Evolutionary conservation across 2,329 filamentous ascomycete species (phyloP).

Genomic region (Ophiostoma sp.): DNA sequence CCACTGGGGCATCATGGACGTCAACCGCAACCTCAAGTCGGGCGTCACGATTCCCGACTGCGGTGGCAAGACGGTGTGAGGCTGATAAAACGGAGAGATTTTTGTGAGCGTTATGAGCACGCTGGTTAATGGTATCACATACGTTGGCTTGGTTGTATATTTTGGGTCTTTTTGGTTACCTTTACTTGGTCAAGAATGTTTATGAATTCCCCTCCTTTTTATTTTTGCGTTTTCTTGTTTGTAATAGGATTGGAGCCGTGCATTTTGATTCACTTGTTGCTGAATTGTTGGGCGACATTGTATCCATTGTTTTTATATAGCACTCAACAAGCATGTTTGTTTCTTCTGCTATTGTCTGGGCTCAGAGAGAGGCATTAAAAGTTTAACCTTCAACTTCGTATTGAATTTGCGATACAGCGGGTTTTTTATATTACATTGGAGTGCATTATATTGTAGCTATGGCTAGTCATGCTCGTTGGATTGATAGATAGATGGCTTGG

Average conservation of each 20-base stretch:
- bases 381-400: neutral
- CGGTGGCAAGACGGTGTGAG: conserved; percentile 62
- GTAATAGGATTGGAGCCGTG: neutral
- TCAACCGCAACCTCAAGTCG: conserved; percentile 74
- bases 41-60: conserved; percentile 86
- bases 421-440: too few relatives aligned
- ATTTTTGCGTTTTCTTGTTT: neutral
- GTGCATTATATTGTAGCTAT: neutral
- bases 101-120: neutral
- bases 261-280: neutral
- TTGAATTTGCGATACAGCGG: too few relatives aligned
- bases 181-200: neutral
- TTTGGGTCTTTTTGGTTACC: neutral
- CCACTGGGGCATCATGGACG: conserved; percentile 89
- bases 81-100: neutral
- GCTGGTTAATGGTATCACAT: neutral
- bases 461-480: neutral
- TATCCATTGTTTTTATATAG: neutral
- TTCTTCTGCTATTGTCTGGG: neutral
- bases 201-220: neutral
- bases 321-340: neutral
- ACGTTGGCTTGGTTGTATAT: neutral
- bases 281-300: neutral
- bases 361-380: neutral
- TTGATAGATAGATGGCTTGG: neutral